These are phyloP conservation scores for Geotrichum restrictum DNA, from an alignment of 1,139 yeast species.

Conservation along the genomic window DNA sequence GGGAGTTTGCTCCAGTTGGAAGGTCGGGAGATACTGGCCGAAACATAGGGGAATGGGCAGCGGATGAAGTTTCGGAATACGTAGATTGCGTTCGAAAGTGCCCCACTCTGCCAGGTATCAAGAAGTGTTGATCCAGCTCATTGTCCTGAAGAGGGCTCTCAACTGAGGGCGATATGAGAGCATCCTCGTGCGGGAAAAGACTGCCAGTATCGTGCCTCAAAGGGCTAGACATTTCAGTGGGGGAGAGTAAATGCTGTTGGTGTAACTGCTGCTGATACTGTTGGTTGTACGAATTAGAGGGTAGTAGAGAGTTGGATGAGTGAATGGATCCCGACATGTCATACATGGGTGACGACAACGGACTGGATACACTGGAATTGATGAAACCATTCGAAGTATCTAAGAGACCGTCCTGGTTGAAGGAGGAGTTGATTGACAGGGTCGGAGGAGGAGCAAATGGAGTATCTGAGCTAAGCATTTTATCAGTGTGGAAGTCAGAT, in stretches of 20 bases:
- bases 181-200: background rate
- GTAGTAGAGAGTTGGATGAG: background rate
- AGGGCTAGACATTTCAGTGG: background rate
- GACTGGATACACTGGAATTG: background rate
- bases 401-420: background rate
- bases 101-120: slow-evolving; percentile 17
- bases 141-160: slow-evolving; percentile 3
- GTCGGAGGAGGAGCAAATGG: too few species aligned
- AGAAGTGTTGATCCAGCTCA: slow-evolving; percentile 14
- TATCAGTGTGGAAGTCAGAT: background rate
- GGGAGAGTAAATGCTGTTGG: background rate
- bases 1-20: slow-evolving; percentile 23
- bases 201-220: background rate
- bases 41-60: slow-evolving; percentile 19
- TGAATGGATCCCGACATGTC: background rate
- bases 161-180: background rate
- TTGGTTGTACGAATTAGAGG: background rate
- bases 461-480: background rate
- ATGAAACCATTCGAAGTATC: background rate
- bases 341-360: background rate
- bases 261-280: background rate
- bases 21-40: slow-evolving; percentile 16
- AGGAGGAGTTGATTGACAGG: too few species aligned
- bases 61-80: slow-evolving; percentile 25
- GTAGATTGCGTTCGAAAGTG: slow-evolving; percentile 23